Evolutionary conservation across 2,329 filamentous ascomycete species (phyloP).

Genomic region (Drechslera avenae): DNA sequence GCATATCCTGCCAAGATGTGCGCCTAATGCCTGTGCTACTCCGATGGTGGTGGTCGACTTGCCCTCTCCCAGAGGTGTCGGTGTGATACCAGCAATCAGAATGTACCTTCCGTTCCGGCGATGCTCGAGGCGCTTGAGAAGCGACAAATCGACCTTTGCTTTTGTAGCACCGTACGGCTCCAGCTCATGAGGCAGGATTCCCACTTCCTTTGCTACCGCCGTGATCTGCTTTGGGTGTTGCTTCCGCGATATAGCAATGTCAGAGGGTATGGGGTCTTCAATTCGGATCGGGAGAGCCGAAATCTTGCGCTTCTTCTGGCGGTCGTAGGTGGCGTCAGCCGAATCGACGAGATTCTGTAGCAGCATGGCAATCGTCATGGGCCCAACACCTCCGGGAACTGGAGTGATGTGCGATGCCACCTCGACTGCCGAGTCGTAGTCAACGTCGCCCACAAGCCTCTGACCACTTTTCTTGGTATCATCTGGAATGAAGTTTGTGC

Average conservation of each 20-base stretch:
- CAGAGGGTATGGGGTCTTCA: slow-evolving; percentile 83
- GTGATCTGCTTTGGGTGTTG: slow-evolving; percentile 94
- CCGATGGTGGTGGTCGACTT: slow-evolving; percentile 99
- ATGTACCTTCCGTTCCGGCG: slow-evolving; percentile 89
- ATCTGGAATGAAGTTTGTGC: slow-evolving; percentile 94
- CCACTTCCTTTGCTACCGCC: slow-evolving; percentile 80
- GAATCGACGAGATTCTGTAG: slow-evolving; percentile 93
- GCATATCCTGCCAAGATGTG: slow-evolving; percentile 81
- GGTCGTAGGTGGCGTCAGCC: slow-evolving; percentile 79
- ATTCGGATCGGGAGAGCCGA: slow-evolving; percentile 83
- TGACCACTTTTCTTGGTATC: slow-evolving; percentile 88
- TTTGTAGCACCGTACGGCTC: slow-evolving; percentile 96
- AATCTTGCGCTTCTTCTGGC: slow-evolving; percentile 79
- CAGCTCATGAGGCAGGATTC: slow-evolving; percentile 84
- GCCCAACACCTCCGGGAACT: slow-evolving; percentile 93
- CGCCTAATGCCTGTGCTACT: slow-evolving; percentile 88
- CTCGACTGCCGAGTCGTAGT: slow-evolving; percentile 81
- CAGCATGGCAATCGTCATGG: slow-evolving; percentile 99
- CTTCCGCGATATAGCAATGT: slow-evolving; percentile 87
- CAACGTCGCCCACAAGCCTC: slow-evolving; percentile 91
- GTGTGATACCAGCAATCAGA: slow-evolving; percentile 93
- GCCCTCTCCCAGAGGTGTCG: slow-evolving; percentile 93
- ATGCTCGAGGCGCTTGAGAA: slow-evolving; percentile 84
- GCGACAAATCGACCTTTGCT: slow-evolving; percentile 85
- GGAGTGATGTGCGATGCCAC: slow-evolving; percentile 94